Base-by-base conservation (phyloP, 371 early-diverging fungal species). In the Lichtheimia ramosa region DNA sequence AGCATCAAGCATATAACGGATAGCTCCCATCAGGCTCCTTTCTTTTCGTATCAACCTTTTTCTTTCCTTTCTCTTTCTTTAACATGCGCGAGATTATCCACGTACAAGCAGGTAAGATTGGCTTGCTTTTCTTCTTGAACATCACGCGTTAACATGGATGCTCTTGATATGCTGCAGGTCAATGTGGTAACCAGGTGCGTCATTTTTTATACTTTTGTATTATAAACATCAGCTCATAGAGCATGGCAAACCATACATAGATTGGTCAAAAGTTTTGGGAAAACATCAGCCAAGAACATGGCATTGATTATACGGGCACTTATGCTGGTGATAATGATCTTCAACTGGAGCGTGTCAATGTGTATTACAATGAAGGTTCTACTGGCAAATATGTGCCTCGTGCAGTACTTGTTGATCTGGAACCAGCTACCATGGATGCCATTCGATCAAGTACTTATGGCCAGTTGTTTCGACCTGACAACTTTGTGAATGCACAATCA, bases 71-170 rank as follows among this genome's bases (percentile, higher is more conserved):
- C 24, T 24, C 10, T 34, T 8, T 34, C 10, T 8, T 34, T 8
- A 64, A 42, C 68, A 97, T 99, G 99, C 90, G 99, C 85, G 99
- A 99, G 89, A 98, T 99, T 74, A 95, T 99, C 72, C 98, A 99
- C 86, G 84, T 99, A 68, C 99, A 99, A 85, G 96, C 97, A 72
- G 99, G 77, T 76, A 71, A 70, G 62, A 51, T 48, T 46, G 42
- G 20, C 39, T 48, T 57, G 21, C n/a, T 40, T 50, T 56, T 62
- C 10, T n/a, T 13, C 21, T 16, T 50, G 24, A 69, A 34, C 34
- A 34, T n/a, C n/a, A n/a, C 6, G 34, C 34, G 34, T 34, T 34
- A 8, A 34, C 34, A 34, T 8, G 27, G 6, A 16, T 46, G 27
- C 23, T 50, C 2, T 50, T 50, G 50, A 10, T 23, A 12, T 2